Percentiles rank a stretch among this genome's conserved stretches.
Evolutionary conservation across 352 stramenopile genomes (phyloP).

Genomic region (Globisporangium nagaii): DNA sequence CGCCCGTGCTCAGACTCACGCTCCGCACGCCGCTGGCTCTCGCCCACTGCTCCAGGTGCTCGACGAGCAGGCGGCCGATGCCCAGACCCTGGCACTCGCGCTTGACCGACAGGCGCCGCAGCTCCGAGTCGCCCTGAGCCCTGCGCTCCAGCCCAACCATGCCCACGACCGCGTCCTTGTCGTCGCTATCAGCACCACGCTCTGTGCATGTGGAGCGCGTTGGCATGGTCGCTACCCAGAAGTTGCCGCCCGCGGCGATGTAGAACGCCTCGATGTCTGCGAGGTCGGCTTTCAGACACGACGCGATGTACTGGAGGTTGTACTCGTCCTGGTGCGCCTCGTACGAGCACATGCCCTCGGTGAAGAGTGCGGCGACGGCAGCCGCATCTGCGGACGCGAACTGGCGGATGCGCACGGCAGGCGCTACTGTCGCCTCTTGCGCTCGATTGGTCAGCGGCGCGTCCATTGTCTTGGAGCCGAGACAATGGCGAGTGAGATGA

Average conservation of each 20-base stretch:
- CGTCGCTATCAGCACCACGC: background rate
- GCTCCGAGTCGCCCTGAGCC: background rate
- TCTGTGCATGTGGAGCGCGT: background rate
- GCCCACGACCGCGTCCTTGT: conserved; percentile 7
- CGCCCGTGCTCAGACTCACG: conserved; percentile 11
- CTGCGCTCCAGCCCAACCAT: conserved; percentile 9
- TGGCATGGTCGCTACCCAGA: conserved; percentile 23
- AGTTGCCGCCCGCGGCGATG: conserved; percentile 19
- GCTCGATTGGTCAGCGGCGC: too few species aligned
- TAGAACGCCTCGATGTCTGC: conserved; percentile 24
- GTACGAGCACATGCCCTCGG: conserved; percentile 27
- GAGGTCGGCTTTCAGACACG: conserved; percentile 22
- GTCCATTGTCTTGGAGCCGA: too few species aligned
- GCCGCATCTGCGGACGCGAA: background rate
- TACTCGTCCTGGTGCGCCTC: conserved; percentile 17
- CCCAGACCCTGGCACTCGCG: background rate
- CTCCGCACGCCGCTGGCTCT: background rate
- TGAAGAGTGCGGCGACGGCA: conserved; percentile 17
- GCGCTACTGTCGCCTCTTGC: background rate
- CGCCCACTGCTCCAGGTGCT: conserved; percentile 10
- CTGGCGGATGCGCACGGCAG: conserved; percentile 5
- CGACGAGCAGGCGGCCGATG: conserved; percentile 8
- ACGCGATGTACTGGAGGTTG: conserved; percentile 21
- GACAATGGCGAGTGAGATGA: too few species aligned
- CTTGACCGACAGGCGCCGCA: conserved; percentile 10